Conservation (phyloP, 148 eudicot species). For the Spergularia marina region DNA sequence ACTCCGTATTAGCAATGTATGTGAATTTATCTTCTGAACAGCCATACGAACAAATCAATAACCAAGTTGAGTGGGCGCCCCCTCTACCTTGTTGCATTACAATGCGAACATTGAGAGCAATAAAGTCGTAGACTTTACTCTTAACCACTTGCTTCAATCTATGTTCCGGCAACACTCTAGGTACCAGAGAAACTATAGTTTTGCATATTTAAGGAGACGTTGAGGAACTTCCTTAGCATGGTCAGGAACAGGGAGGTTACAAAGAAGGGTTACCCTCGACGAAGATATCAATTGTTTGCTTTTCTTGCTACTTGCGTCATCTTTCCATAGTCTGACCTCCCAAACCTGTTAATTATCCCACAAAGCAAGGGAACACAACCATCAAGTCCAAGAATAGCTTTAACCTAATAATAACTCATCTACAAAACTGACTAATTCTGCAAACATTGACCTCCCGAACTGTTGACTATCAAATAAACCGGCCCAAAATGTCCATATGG, state of each 20-base stretch:
- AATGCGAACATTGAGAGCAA: no score
- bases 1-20: no score
- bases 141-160: neutral
- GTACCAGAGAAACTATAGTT: conserved; percentile 26
- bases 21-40: no score
- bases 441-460: conserved; percentile 18
- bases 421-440: no score
- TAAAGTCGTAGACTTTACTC: neutral
- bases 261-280: conserved; percentile 56
- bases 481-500: no score
- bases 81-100: no score
- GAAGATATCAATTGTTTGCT: conserved; percentile 45
- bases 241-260: conserved; percentile 54
- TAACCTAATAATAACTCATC: no score
- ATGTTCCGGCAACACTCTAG: neutral
- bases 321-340: conserved; percentile 61
- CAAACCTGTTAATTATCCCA: conserved; percentile 22
- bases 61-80: no score
- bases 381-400: no score
- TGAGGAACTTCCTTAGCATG: conserved; percentile 32
- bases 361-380: no score
- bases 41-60: no score
- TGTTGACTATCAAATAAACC: conserved; percentile 1
- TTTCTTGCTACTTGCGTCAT: conserved; percentile 30
- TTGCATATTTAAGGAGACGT: conserved; percentile 47